Percentiles rank a stretch among this genome's conserved stretches.
Conservation (phyloP, 495 filamentous ascomycete genomes). For the Melanomma pulvis-pyrius region DNA sequence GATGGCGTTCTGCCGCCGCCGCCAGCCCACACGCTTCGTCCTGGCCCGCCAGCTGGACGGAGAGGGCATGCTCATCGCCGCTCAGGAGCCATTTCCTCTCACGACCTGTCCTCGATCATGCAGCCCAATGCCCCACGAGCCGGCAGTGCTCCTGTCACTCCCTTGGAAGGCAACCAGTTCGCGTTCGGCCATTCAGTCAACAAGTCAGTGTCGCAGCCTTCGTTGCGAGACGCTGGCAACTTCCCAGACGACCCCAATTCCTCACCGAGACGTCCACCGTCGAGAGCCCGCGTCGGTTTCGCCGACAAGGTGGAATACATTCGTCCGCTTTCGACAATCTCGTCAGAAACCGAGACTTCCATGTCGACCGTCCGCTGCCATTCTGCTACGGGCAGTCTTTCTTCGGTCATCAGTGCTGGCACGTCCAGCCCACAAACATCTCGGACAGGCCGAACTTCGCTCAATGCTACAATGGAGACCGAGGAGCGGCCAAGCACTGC, state of each 20-base stretch:
- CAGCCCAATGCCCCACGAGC: conserved; percentile 54
- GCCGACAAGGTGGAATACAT: conserved; percentile 68
- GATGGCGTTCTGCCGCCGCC: conserved; percentile 59
- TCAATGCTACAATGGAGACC: conserved; percentile 45
- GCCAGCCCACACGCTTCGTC: conserved; percentile 48
- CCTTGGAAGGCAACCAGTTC: conserved; percentile 51
- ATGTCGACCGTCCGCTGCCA: conserved; percentile 63
- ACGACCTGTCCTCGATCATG: conserved; percentile 75
- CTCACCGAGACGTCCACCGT: conserved; percentile 46
- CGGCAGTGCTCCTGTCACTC: conserved; percentile 70
- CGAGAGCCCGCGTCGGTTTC: conserved; percentile 60
- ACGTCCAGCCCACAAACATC: conserved; percentile 43
- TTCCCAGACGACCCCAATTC: conserved; percentile 38
- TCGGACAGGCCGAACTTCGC: conserved; percentile 39
- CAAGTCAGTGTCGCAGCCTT: conserved; percentile 41
- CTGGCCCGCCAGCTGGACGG: conserved; percentile 53
- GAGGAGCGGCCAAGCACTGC: conserved; percentile 55
- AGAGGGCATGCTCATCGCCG: conserved; percentile 82
- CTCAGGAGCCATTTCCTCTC: conserved; percentile 83
- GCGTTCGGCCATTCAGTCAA: conserved; percentile 29
- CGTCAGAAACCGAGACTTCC: conserved; percentile 72
- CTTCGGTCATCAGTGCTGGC: conserved; percentile 59
- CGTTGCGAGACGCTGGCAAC: conserved; percentile 20
- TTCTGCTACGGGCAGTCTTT: conserved; percentile 65
- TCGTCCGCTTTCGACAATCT: conserved; percentile 71